Base-by-base conservation (phyloP, 768 basidiomycete species). In the Lanmaoa pseudosensibilis region DNA sequence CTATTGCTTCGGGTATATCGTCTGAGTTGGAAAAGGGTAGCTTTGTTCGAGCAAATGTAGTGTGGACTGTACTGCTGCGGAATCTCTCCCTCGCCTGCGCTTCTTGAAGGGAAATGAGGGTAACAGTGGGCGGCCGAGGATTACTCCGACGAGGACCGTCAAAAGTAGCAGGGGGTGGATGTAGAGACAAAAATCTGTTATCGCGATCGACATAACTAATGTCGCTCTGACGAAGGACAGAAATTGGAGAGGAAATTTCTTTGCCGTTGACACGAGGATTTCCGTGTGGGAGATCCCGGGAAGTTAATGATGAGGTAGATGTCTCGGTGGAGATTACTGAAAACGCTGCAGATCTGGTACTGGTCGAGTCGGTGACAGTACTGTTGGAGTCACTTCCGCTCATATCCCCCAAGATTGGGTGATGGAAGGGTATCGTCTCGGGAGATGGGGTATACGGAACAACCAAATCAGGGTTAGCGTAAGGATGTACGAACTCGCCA, bases 51-150 rank as follows among this genome's bases (percentile, higher is more conserved):
- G 68, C 54, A 45, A 71, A 58, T 2, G 69, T 55, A 50, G 62
- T 58, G 45, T 77, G 73, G 19, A 68, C 69, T 4, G 80, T 80
- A n/a, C 72, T 73, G 61, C 77, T 81, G 49, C 86, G 82, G 44
- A 81, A 75, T 48, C 86, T 83, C 66, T 87, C 79, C 53, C 77
- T 72, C 13, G 85, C 88, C 62, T 89, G 83, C 4, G 90, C 90
- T 73, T 92, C 88, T 65, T 91, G 87, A 51, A 92, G 76, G 5
- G 88, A 82, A 48, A 92, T 91, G 38, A 92, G 79, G 32, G 81
- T 76, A 59, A 90, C 85, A 16, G 81, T 73, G 21, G 84, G 78
- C 13, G 80, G 72, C 9, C 71, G 65, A 56, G 58, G 77, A 50
- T 84, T 84, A 40, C 71, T 73, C 82, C 83, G 85, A 12, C 78